A percentile compares a stretch with the other conserved stretches of the same genome.
phyloP scores from a whole-genome alignment of 768 basidiomycete genomes.

The Dioszegia aurantiaca region DNA sequence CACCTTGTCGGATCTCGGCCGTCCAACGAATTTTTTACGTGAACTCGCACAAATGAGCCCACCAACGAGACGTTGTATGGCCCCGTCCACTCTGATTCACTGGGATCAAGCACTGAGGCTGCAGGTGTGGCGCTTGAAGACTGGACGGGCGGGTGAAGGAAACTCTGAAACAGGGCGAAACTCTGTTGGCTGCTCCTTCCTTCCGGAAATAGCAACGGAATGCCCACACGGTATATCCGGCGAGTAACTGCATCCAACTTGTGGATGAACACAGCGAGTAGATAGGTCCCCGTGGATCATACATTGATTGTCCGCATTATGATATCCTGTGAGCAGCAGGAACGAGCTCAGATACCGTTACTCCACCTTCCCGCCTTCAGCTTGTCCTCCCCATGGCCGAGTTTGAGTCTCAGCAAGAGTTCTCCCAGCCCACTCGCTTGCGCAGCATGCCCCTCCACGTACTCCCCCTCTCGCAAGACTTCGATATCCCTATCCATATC shows the following conservation, averaged over 20 bases:
- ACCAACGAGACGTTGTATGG: no score
- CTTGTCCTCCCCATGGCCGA: not conserved
- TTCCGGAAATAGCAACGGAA: no score
- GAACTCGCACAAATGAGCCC: no score
- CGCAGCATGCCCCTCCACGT: constrained; percentile 5
- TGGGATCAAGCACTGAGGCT: no score
- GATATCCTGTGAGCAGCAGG: no score
- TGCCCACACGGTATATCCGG: no score
- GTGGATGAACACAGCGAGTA: no score
- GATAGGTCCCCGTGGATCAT: no score
- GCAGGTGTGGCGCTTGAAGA: not conserved
- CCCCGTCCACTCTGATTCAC: no score
- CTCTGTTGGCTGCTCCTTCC: not conserved
- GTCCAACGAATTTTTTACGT: not conserved
- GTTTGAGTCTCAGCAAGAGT: constrained; percentile 25
- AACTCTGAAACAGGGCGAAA: not conserved
- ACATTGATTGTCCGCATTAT: no score
- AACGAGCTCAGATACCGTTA: not conserved
- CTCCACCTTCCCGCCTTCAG: not conserved
- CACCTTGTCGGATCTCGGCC: not conserved
- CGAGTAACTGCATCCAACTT: no score
- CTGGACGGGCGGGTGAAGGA: not conserved
- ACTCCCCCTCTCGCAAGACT: constrained; percentile 21
- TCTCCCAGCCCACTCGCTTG: constrained; percentile 18
- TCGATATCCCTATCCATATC: constrained; percentile 25